phyloP scores from a whole-genome alignment of 1,284 basidiomycete species.

The Paramarasmius palmivorus region DNA sequence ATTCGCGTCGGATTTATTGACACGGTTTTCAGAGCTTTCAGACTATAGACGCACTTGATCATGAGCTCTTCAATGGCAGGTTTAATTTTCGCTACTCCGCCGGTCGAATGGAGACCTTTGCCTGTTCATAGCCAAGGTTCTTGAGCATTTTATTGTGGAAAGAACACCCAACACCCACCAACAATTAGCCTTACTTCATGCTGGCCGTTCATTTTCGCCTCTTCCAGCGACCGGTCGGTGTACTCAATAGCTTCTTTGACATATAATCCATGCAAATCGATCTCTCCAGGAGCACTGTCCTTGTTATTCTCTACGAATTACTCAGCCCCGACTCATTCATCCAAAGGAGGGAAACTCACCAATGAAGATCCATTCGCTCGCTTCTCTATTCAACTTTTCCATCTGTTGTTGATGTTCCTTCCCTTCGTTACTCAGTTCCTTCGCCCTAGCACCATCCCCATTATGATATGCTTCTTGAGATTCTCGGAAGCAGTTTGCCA shows the following conservation, averaged over 20 bases:
- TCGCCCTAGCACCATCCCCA: constrained; percentile 80
- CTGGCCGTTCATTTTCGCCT: constrained; percentile 68
- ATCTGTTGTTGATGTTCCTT: constrained; percentile 81
- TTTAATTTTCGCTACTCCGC: constrained; percentile 85
- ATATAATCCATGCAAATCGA: constrained; percentile 91
- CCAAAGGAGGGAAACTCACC: constrained; percentile 43
- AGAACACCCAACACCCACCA: constrained; percentile 46
- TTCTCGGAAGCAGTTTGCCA: constrained; percentile 68
- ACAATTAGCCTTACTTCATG: constrained; percentile 84
- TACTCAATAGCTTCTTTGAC: constrained; percentile 88
- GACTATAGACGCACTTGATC: constrained; percentile 55
- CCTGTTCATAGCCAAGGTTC: constrained; percentile 32
- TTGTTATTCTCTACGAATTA: constrained; percentile 75
- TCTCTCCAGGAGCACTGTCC: constrained; percentile 69
- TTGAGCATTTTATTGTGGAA: constrained; percentile 1
- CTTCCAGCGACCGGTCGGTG: constrained; percentile 68
- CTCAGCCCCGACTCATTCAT: neutral
- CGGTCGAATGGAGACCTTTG: constrained; percentile 86
- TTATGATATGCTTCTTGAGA: constrained; percentile 68
- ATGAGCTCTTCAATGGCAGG: constrained; percentile 92
- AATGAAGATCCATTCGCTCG: constrained; percentile 87
- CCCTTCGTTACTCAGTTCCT: constrained; percentile 82
- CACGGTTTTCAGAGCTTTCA: neutral
- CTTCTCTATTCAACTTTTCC: constrained; percentile 83
- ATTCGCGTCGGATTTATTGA: constrained; percentile 22